phyloP scores from a whole-genome alignment of 2,329 filamentous ascomycete species.

The Colletotrichum sp. region DNA sequence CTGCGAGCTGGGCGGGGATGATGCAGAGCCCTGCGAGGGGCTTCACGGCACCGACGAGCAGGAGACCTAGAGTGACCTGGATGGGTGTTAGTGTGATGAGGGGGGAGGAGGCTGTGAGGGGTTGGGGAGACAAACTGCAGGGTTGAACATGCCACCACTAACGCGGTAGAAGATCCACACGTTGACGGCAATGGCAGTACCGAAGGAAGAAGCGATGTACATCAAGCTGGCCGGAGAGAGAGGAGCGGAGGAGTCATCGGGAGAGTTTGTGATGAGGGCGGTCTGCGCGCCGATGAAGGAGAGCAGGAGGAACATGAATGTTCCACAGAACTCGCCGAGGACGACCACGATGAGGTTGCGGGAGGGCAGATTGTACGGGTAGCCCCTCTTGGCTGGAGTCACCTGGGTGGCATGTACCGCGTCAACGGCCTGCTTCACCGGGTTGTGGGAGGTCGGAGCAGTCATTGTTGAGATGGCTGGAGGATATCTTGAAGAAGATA shows the following conservation, averaged over 20 bases:
- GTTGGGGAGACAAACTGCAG: slow-evolving; percentile 20
- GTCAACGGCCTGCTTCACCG: neutral
- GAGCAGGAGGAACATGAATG: slow-evolving; percentile 56
- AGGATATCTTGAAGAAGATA: neutral
- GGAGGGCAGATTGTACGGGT: neutral
- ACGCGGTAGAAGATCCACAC: slow-evolving; percentile 64
- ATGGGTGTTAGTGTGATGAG: neutral
- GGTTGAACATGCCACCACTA: slow-evolving; percentile 57
- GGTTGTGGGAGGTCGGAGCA: neutral
- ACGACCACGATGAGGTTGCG: slow-evolving; percentile 43
- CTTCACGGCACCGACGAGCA: slow-evolving; percentile 59
- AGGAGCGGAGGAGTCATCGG: neutral
- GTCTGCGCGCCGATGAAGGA: slow-evolving; percentile 44
- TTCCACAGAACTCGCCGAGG: slow-evolving; percentile 56
- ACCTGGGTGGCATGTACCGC: neutral
- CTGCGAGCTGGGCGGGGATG: slow-evolving; percentile 61
- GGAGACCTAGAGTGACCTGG: slow-evolving; percentile 60
- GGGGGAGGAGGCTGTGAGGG: neutral
- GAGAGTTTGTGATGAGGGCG: slow-evolving; percentile 37
- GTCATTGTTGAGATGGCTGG: neutral
- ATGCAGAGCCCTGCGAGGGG: slow-evolving; percentile 56
- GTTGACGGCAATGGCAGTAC: slow-evolving; percentile 53
- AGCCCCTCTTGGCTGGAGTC: neutral
- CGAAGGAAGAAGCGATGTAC: slow-evolving; percentile 54
- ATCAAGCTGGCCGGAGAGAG: slow-evolving; percentile 31